Conservation (phyloP, 768 basidiomycete genomes). For the Chlorophyllum brunneum region DNA sequence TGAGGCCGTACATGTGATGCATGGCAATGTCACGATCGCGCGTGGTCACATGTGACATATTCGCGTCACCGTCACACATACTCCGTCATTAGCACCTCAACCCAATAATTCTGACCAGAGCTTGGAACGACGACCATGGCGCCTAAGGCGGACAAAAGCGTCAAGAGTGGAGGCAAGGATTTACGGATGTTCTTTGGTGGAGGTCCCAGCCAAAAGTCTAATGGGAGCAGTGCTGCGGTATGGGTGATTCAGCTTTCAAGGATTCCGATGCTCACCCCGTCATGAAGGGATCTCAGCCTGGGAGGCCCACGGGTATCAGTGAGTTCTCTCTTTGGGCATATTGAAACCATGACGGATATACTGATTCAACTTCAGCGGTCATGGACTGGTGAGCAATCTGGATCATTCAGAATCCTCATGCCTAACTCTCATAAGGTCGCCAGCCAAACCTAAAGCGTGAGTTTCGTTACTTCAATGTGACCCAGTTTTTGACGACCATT, state of each 20-base stretch:
- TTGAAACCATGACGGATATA: not conserved
- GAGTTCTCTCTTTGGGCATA: not conserved
- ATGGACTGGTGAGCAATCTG: constrained; percentile 1
- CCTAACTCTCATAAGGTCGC: not conserved
- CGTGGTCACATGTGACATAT: too few relatives aligned
- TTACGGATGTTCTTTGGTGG: constrained; percentile 37
- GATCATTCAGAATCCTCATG: not conserved
- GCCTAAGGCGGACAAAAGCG: constrained; percentile 11
- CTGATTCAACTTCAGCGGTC: not conserved
- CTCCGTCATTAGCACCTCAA: not conserved
- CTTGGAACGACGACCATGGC: not conserved
- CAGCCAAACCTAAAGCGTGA: not conserved
- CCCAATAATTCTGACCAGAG: not conserved
- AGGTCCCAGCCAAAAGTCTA: constrained; percentile 3
- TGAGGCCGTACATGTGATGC: too few relatives aligned
- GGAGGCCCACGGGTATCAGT: not conserved
- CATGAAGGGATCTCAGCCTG: constrained; percentile 2
- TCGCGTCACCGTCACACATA: not conserved
- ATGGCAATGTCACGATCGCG: too few relatives aligned
- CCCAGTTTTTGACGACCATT: not conserved
- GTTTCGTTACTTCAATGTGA: not conserved
- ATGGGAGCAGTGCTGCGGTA: constrained; percentile 6
- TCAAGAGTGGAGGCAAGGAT: constrained; percentile 30
- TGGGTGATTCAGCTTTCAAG: not conserved
- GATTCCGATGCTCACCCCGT: not conserved